These are phyloP conservation scores for Neophaeococcomyces aloes DNA, from an alignment of 2,329 filamentous ascomycete species.

Conservation along the genomic window DNA sequence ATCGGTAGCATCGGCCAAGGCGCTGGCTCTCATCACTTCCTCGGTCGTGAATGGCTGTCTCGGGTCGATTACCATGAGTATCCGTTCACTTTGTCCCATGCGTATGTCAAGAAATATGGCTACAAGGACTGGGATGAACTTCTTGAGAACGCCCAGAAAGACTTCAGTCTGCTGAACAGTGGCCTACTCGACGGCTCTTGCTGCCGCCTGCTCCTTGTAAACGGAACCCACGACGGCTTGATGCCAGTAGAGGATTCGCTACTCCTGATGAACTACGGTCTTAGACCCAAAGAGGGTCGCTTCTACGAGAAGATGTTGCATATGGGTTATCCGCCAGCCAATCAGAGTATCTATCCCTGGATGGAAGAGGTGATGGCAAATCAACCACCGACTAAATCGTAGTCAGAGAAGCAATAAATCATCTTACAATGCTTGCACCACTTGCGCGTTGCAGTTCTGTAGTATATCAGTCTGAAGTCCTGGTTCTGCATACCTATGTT, in stretches of 20 bases:
- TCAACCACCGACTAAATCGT: too few species aligned
- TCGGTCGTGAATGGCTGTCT: conserved; percentile 49
- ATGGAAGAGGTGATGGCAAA: conserved; percentile 19
- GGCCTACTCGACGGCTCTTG: conserved; percentile 48
- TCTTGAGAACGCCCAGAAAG: conserved; percentile 44
- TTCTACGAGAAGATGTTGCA: conserved; percentile 53
- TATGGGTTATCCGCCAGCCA: conserved; percentile 52
- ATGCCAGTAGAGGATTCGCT: conserved; percentile 56
- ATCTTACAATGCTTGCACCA: too few species aligned
- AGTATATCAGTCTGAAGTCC: too few species aligned
- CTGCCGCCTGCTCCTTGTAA: conserved; percentile 50
- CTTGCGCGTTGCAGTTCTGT: too few species aligned
- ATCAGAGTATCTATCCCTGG: conserved; percentile 19
- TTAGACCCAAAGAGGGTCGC: conserved; percentile 54
- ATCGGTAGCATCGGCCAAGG: conserved; percentile 52
- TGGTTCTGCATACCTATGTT: too few species aligned
- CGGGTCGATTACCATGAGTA: conserved; percentile 57
- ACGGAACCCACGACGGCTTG: conserved; percentile 53
- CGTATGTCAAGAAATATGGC: conserved; percentile 53
- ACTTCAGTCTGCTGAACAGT: conserved; percentile 52
- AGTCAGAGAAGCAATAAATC: too few species aligned
- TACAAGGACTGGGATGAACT: conserved; percentile 48
- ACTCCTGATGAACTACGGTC: conserved; percentile 54
- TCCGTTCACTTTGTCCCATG: conserved; percentile 46
- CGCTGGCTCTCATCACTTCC: conserved; percentile 53